Base-by-base conservation (phyloP, 202 grass and related monocot species). In the Zoysia matrella region DNA sequence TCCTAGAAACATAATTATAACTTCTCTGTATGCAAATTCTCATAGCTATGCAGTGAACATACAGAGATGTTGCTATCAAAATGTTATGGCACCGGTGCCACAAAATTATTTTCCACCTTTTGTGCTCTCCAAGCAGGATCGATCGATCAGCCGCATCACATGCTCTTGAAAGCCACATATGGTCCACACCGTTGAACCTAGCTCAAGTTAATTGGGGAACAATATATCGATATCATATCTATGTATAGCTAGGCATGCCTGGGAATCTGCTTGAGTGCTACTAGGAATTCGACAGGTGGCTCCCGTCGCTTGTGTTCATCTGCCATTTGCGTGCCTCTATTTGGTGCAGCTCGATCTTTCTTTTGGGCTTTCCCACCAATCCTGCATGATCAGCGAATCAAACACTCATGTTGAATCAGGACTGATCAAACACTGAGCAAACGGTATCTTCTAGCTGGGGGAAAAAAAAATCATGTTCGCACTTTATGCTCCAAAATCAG, bases 121-220 rank as follows among this genome's bases (percentile, higher is more conserved):
- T 88, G 63, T 80, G 77, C 77, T 80, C 16, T 14, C 72, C 77
- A 69, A 79, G 65, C 56, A 71, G 71, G 82, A 47, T 60, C 82
- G 77, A 36, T 36, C 30, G 30, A 89, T 76, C 49, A 60, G 82
- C 87, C 82, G 87, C 87, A 85, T 89, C 87, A 73, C 87, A 89
- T 90, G 74, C 83, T 78, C 13, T 75, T 30, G 11, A 86, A 77
- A 82, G 79, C 62, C 6, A 47, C 47, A 60, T 5, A 68, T 66
- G 14, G 12, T 53, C 84, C 53, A 69, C 40, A 62, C 46, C 50
- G 67, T 61, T 55, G 69, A 83, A 74, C 74, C 67, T 36, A 36
- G 1, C 30, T 60, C 15, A 82, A 41, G 75, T 76, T 77, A 67
- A 78, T 57, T 65, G 51, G 60, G 58, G 73, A 73, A 78, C 41